Evolutionary conservation across 805 yeast genomes (phyloP).

Genomic region (Metschnikowia borealis): DNA sequence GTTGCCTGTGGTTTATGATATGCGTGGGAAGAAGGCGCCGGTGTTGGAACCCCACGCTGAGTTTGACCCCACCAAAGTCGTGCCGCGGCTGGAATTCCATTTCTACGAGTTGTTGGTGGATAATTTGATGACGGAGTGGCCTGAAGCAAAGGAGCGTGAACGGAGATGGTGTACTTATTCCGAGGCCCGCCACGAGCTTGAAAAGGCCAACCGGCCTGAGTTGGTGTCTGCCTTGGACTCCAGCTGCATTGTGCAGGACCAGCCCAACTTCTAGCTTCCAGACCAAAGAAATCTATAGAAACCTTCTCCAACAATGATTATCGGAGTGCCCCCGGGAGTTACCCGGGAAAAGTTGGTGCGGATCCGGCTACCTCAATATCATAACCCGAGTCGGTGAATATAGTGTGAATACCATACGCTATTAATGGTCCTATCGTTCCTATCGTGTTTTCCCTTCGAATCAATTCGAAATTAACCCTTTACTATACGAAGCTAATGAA

Average conservation of each 20-base stretch:
- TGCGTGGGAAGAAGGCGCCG: slow-evolving; percentile 38
- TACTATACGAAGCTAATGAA: no score
- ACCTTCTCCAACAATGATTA: no score
- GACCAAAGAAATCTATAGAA: not conserved
- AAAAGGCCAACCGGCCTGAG: slow-evolving; percentile 60
- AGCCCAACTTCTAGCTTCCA: not conserved
- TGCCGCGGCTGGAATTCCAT: slow-evolving; percentile 83
- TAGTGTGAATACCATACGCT: no score
- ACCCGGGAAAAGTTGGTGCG: no score
- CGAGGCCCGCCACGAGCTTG: slow-evolving; percentile 62
- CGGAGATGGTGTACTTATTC: slow-evolving; percentile 72
- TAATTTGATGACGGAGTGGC: slow-evolving; percentile 62
- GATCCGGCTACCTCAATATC: no score
- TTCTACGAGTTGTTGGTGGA: slow-evolving; percentile 73
- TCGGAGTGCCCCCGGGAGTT: no score
- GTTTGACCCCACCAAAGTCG: slow-evolving; percentile 34
- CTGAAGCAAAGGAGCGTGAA: slow-evolving; percentile 60
- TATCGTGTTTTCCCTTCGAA: no score
- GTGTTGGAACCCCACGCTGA: slow-evolving; percentile 26
- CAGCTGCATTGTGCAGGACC: slow-evolving; percentile 46
- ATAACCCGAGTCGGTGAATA: no score
- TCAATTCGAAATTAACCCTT: no score
- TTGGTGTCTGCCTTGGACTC: slow-evolving; percentile 57
- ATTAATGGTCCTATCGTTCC: no score
- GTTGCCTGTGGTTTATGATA: slow-evolving; percentile 67